A percentile compares a stretch with the other conserved stretches of the same genome.
These are phyloP conservation scores for Alternaria atra DNA, from an alignment of 2,329 filamentous ascomycete genomes.

Conservation along the genomic window DNA sequence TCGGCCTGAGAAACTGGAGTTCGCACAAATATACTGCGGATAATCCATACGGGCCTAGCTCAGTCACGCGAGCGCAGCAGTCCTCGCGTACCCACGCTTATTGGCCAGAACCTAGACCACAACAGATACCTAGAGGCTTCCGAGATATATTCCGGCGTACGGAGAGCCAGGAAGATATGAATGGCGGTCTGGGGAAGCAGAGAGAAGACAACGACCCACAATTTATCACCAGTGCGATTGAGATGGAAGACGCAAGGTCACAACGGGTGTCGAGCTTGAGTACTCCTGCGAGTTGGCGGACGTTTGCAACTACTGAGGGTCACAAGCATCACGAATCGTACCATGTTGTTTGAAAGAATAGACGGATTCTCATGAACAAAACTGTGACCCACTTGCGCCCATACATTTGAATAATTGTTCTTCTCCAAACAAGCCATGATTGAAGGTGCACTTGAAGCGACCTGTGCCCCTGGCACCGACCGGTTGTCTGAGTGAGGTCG, in stretches of 20 bases:
- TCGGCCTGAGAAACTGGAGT: slow-evolving; percentile 49
- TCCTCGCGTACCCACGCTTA: slow-evolving; percentile 12
- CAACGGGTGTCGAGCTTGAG: slow-evolving; percentile 19
- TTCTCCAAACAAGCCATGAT: background rate
- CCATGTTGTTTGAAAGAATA: slow-evolving; percentile 16
- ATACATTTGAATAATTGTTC: background rate
- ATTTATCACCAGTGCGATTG: slow-evolving; percentile 40
- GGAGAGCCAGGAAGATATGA: slow-evolving; percentile 36
- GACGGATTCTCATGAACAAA: slow-evolving; percentile 6
- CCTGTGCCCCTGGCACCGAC: background rate
- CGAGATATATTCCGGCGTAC: slow-evolving; percentile 25
- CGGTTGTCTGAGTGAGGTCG: background rate
- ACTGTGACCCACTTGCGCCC: slow-evolving; percentile 9
- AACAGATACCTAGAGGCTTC: slow-evolving; percentile 22
- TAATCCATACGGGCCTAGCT: slow-evolving; percentile 5
- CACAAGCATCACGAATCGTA: slow-evolving; percentile 23
- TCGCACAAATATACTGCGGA: slow-evolving; percentile 28
- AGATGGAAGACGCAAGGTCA: slow-evolving; percentile 30
- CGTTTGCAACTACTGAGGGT: slow-evolving; percentile 15
- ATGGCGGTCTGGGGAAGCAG: slow-evolving; percentile 27
- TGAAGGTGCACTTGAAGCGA: background rate
- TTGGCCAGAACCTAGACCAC: slow-evolving; percentile 23
- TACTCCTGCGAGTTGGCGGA: slow-evolving; percentile 22
- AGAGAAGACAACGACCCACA: slow-evolving; percentile 23
- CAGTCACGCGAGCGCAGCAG: slow-evolving; percentile 7